Base-by-base conservation (phyloP, 768 basidiomycete species). In the Amanita inopinata region DNA sequence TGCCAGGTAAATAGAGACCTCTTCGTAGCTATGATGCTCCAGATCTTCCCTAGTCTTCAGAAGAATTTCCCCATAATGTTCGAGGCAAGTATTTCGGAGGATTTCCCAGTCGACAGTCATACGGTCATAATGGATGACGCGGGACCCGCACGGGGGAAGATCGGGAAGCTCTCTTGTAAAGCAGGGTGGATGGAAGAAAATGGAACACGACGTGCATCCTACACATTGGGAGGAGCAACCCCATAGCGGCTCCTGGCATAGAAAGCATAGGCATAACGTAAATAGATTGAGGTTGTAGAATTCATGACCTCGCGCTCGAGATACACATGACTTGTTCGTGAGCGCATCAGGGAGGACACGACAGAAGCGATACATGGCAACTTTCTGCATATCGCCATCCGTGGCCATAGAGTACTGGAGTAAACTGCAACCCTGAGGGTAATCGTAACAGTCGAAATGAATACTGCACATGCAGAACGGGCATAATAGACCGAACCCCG, bases 361-460 rank as follows among this genome's bases (percentile, higher is more conserved):
- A 22, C 78, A 84, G 53, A 78, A 83, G 8, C 80, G 70, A 52
- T 74, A 69, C 51, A 80, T 70, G 5, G 79, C 79, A 32, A 81
- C 65, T 35, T 71, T 75, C 52, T 73, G 76, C 4, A 70, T 62
- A 45, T 66, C 59, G 20, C 56, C 49, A 49, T 76, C 75, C 9
- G 65, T 52, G 12, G 60, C 51, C 48, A 67, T 58, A 14, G 64
- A 54, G 49, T 83, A 83, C 48, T 80, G 70, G 4, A 70, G 56
- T 45, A 76, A 57, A 45, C 72, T 65, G 49, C 71, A 79, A 18
- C 83, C 84, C 37, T 74, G 72, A 4, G 77, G 73, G 46, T 78
- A 68, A 50, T 84, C 78, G 51, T 86, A 88, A 61, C 88, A 92
- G 49, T 80, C 76, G 45, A 86, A 75, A 57, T 92, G 88, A 5